Evolutionary conservation across 2,329 filamentous ascomycete species (phyloP).

Genomic region (Fusarium marasasianum): DNA sequence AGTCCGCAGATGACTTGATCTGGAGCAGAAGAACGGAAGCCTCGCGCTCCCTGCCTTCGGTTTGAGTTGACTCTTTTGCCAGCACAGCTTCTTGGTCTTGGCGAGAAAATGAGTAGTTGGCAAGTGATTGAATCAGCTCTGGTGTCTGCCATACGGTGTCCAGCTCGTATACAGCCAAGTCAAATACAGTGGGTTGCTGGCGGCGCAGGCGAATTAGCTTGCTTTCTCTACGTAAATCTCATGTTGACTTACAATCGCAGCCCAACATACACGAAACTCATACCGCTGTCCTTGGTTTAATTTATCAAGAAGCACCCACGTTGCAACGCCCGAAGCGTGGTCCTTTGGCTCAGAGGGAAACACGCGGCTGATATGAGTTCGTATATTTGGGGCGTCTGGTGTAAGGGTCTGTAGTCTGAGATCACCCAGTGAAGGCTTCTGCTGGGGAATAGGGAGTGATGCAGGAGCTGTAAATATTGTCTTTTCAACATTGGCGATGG

Average conservation of each 20-base stretch:
- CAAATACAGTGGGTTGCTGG: constrained; percentile 88
- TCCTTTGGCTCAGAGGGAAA: constrained; percentile 66
- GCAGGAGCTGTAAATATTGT: constrained; percentile 82
- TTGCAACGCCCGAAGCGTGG: constrained; percentile 65
- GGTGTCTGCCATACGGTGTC: constrained; percentile 69
- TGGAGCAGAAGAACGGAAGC: constrained; percentile 75
- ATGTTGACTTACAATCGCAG: constrained; percentile 77
- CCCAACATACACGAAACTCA: constrained; percentile 93
- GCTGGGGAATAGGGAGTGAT: constrained; percentile 60
- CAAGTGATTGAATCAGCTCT: constrained; percentile 71
- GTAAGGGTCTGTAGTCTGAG: constrained; percentile 73
- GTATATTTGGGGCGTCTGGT: constrained; percentile 63
- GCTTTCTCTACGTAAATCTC: background rate
- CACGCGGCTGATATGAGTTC: constrained; percentile 71
- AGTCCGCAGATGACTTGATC: constrained; percentile 82
- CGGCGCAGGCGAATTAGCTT: constrained; percentile 11
- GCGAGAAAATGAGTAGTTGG: constrained; percentile 65
- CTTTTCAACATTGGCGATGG: constrained; percentile 85
- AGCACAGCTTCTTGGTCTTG: constrained; percentile 44
- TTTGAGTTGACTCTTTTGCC: background rate
- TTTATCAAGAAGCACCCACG: constrained; percentile 81
- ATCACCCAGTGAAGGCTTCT: constrained; percentile 54
- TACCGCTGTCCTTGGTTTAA: constrained; percentile 80
- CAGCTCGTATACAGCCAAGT: constrained; percentile 71
- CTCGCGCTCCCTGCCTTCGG: constrained; percentile 30